These are phyloP conservation scores for Globisporangium nagaii DNA, from an alignment of 352 stramenopile genomes.

Conservation along the genomic window DNA sequence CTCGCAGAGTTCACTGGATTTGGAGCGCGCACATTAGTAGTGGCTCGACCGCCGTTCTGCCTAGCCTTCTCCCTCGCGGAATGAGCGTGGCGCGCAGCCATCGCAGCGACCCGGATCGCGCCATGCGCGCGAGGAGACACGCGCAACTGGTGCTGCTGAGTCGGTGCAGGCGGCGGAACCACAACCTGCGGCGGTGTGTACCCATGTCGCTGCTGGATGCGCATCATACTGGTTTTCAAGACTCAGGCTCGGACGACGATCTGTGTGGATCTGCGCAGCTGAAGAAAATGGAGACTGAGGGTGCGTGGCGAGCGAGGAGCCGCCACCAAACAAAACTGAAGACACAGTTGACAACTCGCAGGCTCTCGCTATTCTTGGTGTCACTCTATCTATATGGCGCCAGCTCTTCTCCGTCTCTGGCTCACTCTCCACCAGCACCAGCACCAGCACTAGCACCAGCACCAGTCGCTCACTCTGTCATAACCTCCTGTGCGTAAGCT, in stretches of 20 bases:
- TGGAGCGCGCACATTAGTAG: slow-evolving; percentile 3
- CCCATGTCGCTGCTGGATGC: not conserved
- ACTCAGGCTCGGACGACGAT: no score
- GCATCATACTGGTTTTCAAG: slow-evolving; percentile 4
- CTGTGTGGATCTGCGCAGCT: no score
- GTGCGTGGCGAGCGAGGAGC: no score
- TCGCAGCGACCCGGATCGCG: slow-evolving; percentile 34
- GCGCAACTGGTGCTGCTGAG: not conserved
- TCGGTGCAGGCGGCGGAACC: not conserved
- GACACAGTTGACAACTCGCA: no score
- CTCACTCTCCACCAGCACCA: no score
- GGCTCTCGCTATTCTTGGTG: no score
- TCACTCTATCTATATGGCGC: no score
- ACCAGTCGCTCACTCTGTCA: no score
- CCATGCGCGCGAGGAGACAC: slow-evolving; percentile 16
- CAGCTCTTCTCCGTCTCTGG: not conserved
- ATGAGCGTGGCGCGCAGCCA: slow-evolving; percentile 43
- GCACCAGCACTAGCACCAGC: no score
- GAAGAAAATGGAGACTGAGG: no score
- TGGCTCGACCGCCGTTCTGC: not conserved
- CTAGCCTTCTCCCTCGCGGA: slow-evolving; percentile 27
- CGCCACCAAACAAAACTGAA: no score
- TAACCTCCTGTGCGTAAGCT: not conserved
- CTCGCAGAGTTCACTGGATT: slow-evolving; percentile 9
- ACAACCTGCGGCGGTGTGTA: not conserved